These are phyloP conservation scores for Ceratocystis cacaofunesta DNA, from an alignment of 2,329 filamentous ascomycete species.

Conservation along the genomic window DNA sequence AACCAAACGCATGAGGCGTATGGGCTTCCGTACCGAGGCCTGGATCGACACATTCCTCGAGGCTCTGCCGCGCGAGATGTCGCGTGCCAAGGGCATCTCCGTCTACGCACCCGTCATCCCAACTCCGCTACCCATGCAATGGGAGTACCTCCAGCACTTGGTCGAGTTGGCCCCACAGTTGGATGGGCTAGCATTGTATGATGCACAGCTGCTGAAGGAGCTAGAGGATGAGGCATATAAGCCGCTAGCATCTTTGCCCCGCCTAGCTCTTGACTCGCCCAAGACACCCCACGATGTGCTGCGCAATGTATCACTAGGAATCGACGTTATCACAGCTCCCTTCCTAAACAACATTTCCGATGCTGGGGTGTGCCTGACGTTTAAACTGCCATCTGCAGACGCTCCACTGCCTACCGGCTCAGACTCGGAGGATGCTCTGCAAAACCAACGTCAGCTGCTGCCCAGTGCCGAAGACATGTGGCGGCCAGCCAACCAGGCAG, in stretches of 20 bases:
- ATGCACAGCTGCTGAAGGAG: conserved; percentile 51
- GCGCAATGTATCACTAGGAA: conserved; percentile 56
- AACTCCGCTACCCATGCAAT: conserved; percentile 59
- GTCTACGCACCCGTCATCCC: conserved; percentile 59
- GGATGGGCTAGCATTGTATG: conserved; percentile 64
- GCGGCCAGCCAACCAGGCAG: conserved; percentile 43
- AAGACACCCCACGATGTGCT: conserved; percentile 62
- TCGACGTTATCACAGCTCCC: conserved; percentile 65
- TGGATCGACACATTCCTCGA: conserved; percentile 60
- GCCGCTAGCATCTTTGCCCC: conserved; percentile 44
- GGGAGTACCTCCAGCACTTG: conserved; percentile 62
- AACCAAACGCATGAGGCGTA: conserved; percentile 59
- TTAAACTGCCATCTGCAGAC: conserved; percentile 47
- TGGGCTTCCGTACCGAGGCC: conserved; percentile 70
- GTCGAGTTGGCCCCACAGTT: conserved; percentile 44
- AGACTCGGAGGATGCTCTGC: background rate
- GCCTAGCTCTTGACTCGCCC: conserved; percentile 58
- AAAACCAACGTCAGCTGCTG: conserved; percentile 8
- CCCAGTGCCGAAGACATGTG: conserved; percentile 71
- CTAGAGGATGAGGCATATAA: conserved; percentile 34
- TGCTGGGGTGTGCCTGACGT: conserved; percentile 68
- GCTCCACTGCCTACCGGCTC: background rate
- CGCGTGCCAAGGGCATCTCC: conserved; percentile 24
- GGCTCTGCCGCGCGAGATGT: conserved; percentile 21
- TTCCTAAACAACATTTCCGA: conserved; percentile 66